Evolutionary conservation across 257 asterid genomes (phyloP).

Genomic region (Agastache rugosa): DNA sequence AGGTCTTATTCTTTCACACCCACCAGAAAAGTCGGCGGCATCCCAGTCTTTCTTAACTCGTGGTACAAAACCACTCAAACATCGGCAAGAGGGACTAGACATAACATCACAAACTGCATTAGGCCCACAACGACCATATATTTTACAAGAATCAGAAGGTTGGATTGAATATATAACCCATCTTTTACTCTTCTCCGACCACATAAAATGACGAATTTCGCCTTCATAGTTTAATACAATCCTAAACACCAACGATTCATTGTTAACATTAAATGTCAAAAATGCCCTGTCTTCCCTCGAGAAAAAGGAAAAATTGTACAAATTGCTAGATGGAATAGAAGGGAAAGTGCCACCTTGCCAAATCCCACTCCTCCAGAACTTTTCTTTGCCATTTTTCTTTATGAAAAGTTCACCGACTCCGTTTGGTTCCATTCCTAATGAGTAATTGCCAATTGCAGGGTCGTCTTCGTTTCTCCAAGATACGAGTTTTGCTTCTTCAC

Average conservation of each 20-base stretch:
- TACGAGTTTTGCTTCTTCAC: slow-evolving; percentile 16
- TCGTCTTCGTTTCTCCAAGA: slow-evolving; percentile 54
- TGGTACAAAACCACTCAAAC: slow-evolving; percentile 36
- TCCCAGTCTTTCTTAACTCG: slow-evolving; percentile 9
- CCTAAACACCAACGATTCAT: slow-evolving; percentile 27
- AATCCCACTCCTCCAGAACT: slow-evolving; percentile 49
- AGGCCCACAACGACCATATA: slow-evolving; percentile 25
- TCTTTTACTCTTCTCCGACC: neutral
- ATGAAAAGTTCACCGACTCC: slow-evolving; percentile 44
- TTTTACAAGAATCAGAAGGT: slow-evolving; percentile 20
- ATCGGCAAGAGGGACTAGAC: neutral
- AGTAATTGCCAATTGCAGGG: slow-evolving; percentile 44
- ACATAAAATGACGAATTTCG: neutral
- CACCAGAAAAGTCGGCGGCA: neutral
- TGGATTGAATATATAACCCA: neutral
- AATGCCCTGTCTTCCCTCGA: slow-evolving; percentile 1
- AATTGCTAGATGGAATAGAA: neutral
- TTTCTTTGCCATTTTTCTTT: neutral
- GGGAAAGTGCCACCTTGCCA: slow-evolving; percentile 36
- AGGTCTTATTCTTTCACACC: slow-evolving; percentile 36
- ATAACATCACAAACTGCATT: slow-evolving; percentile 35
- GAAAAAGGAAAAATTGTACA: slow-evolving; percentile 25
- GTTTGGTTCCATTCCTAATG: slow-evolving; percentile 42
- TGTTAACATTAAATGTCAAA: slow-evolving; percentile 3
- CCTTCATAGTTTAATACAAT: slow-evolving; percentile 2